Percentiles rank a stretch among this genome's conserved stretches.
phyloP scores from a whole-genome alignment of 345 rosid species.

The Euphorbia lathyris region DNA sequence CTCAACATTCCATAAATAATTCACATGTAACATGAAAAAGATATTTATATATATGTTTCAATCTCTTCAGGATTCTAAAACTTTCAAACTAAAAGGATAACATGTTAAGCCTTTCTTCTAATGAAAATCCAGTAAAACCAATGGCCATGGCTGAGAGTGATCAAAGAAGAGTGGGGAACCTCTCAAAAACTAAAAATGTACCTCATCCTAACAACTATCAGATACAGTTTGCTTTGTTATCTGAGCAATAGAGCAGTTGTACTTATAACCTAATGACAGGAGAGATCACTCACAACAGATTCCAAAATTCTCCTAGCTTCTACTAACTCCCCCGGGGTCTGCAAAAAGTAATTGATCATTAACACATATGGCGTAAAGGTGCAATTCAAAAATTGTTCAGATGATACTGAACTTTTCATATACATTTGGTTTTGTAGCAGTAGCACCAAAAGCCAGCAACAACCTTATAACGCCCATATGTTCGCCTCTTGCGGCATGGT shows the following conservation, averaged over 20 bases:
- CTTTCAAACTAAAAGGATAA: background rate
- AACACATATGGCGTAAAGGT: background rate
- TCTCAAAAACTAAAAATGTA: background rate
- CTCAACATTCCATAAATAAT: too few species aligned
- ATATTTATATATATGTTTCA: background rate
- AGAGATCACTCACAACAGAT: conserved; percentile 26
- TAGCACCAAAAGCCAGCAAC: conserved; percentile 69
- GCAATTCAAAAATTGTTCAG: background rate
- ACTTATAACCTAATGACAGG: conserved; percentile 17
- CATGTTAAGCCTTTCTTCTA: background rate
- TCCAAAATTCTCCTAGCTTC: conserved; percentile 57
- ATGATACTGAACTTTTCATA: conserved; percentile 62
- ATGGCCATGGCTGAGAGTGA: background rate
- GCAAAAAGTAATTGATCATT: conserved; percentile 28
- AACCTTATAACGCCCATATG: conserved; percentile 64
- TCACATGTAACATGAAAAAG: background rate
- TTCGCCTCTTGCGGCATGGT: conserved; percentile 93
- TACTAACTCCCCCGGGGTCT: conserved; percentile 63
- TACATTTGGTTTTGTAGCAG: conserved; percentile 46
- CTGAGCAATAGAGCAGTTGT: background rate
- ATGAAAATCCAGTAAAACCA: background rate
- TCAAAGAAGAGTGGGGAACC: too few species aligned
- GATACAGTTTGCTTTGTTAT: background rate
- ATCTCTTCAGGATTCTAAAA: background rate
- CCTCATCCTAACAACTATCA: background rate